Evolutionary conservation across 2,329 filamentous ascomycete genomes (phyloP), one percentile per base, ranked within the genome.

Genomic region (Colletotrichum endophyticum): DNA sequence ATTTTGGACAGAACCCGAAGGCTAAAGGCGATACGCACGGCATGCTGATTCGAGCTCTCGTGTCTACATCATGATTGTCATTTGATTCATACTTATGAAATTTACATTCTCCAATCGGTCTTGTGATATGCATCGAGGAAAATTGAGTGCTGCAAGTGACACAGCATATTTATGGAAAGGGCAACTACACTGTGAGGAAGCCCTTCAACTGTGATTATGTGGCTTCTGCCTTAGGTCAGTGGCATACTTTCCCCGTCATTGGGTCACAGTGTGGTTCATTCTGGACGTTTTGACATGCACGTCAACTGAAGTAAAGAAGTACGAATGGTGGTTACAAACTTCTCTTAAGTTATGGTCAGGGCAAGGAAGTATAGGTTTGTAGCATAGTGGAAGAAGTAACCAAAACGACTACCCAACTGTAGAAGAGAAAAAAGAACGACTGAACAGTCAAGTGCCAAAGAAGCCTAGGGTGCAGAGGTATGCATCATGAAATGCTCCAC

Each of bases 1-100:
- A 1, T 49, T 13, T 49, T 49, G 44, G 44, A 49, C 44, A 49
- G 44, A 49, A 49, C n/a, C 44, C 44, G n/a, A 49, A 49, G n/a
- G 0, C n/a, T 0, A 4, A n/a, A 7, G 1, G n/a, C n/a, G 2
- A 22, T 22, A 49, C 12, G 44, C 44, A 22, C 11, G 1, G n/a
- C 44, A 13, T 22, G n/a, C 2, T 22, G 6, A 49, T 49, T 22
- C 44, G 6, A 49, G 5, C 11, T 49, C 44, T 22, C n/a, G n/a
- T 12, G 19, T 49, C 44, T n/a, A 9, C 39, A 44, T 39, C 15
- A 8, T 39, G 34, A 39, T 16, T 6, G 1, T 16, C 0, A 44
- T 11, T n/a, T 19, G 39, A 44, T 44, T n/a, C 0, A 16, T 19
- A 16, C 4, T 11, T n/a, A 19, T 44, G 8, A 44, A 0, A 0